Percentiles rank a stretch among this genome's conserved stretches.
Conservation (phyloP, 352 stramenopile species). For the Pythium vanterpoolii region DNA sequence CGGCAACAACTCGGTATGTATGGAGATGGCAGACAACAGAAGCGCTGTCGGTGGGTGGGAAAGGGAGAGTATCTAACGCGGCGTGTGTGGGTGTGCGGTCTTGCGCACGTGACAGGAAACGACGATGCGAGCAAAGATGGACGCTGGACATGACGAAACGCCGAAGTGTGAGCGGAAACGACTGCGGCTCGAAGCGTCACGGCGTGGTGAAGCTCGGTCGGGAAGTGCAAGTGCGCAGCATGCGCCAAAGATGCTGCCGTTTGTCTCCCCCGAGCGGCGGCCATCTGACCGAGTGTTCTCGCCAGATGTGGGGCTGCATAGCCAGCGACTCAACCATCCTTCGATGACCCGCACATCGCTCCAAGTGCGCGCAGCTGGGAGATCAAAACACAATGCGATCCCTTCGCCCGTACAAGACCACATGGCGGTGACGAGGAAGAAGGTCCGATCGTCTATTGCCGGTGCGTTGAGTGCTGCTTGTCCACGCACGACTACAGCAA, state of each 20-base stretch:
- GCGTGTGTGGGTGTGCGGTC: background rate
- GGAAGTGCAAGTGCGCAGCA: background rate
- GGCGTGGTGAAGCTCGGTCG: background rate
- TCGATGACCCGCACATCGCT: slow-evolving; percentile 10
- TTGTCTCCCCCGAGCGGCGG: slow-evolving; percentile 19
- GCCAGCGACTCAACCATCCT: background rate
- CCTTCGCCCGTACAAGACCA: slow-evolving; percentile 19
- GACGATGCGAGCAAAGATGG: background rate
- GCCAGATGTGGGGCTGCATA: background rate
- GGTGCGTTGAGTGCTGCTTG: slow-evolving; percentile 4
- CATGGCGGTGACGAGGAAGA: slow-evolving; percentile 13
- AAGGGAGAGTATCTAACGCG: background rate
- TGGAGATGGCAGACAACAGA: background rate
- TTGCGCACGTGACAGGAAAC: background rate
- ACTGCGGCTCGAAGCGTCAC: slow-evolving; percentile 5
- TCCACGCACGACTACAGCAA: slow-evolving; percentile 4
- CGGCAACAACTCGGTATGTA: slow-evolving; percentile 2
- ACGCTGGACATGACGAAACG: background rate
- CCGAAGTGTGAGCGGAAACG: slow-evolving; percentile 7
- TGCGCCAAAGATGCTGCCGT: slow-evolving; percentile 14
- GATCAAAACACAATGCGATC: background rate
- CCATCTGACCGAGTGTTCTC: background rate
- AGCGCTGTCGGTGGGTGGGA: background rate
- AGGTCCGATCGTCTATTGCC: slow-evolving; percentile 18
- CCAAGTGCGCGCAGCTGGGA: background rate